Base-by-base conservation (phyloP, 2,329 filamentous ascomycete genomes). In the Beauveria caledonica region DNA sequence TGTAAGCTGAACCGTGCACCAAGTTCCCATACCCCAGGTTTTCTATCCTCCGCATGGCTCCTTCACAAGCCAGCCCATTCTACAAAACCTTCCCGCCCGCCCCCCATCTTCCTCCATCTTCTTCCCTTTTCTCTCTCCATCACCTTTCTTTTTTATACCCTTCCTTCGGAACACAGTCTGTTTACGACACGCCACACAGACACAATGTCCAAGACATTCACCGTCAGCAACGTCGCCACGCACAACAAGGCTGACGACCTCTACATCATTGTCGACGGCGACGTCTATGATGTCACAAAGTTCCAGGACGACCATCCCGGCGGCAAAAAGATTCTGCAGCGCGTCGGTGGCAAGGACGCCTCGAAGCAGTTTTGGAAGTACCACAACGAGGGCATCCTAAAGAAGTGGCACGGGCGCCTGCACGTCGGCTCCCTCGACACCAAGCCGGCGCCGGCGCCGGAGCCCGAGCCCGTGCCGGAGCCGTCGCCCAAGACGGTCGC, bases 231-330 rank as follows among this genome's bases (percentile, higher is more conserved):
- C 73, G 93, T 99, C 64, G 87, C 92, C 72, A 86, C 89, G 76
- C 92, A 97, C 76, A 96, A 91, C 81, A 96, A 93, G 78, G 76
- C 87, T 50, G 86, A 91, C 70, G 87, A 87, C 72, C 81, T 97
- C 63, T 97, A 87, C 85, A 90, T 97, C 70, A 85, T 95, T 65
- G 86, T 97, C 66, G 93, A 97, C 67, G 89, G 92, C 69, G 93
- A 97, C 75, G 93, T 97, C 66, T 97, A 96, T 75, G 93, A 99
- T 72, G 73, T 97, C 68, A 96, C 92, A 68, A 92, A 86, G 70
- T 93, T 93, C 73, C 88, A 90, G 73, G 87, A 92, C 63, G 88
- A 92, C 66, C 89, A 93, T 73, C 90, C 89, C 72, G 91, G 90
- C 61, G 83, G 83, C 71, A 86, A 86, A 76, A 86, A 86, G 78